phyloP scores from a whole-genome alignment of 225 moss, liverwort and hornwort species.

The Asterella californica region DNA sequence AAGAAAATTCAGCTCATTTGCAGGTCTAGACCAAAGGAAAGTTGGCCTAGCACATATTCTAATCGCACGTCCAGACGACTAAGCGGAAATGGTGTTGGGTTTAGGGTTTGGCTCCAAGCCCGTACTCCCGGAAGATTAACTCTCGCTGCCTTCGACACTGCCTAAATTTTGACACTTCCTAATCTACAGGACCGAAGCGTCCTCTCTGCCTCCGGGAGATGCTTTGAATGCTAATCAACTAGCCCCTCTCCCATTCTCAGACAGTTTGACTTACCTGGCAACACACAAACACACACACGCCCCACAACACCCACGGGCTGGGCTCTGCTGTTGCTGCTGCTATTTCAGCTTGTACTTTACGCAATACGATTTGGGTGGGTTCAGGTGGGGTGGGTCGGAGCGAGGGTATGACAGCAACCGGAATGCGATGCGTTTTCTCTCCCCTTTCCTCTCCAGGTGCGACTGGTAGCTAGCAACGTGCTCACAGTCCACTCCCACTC shows the following conservation, averaged over 20 bases:
- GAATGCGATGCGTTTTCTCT: not conserved
- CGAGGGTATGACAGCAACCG: not conserved
- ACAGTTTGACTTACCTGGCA: constrained; percentile 4
- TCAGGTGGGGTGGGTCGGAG: not conserved
- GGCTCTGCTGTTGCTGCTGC: not conserved
- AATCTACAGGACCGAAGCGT: constrained; percentile 8
- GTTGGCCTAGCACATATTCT: not conserved
- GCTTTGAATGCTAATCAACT: not conserved
- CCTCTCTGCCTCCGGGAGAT: not conserved
- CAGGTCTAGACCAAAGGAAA: not conserved
- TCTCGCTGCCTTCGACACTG: constrained; percentile 2
- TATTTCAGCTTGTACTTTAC: constrained; percentile 4
- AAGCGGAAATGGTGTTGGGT: constrained; percentile 6
- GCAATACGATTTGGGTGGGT: not conserved
- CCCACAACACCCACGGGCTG: not conserved
- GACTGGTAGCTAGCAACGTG: not conserved
- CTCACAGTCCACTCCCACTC: not conserved
- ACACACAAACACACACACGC: not conserved
- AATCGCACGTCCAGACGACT: constrained; percentile 8
- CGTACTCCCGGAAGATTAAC: not conserved
- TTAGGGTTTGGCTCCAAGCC: constrained; percentile 9
- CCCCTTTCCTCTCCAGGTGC: not conserved
- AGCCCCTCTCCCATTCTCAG: not conserved
- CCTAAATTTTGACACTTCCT: constrained; percentile 8
- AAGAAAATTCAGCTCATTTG: not conserved